A percentile compares a stretch with the other conserved stretches of the same genome.
These are phyloP conservation scores for Cryptosporidium parvum DNA, from an alignment of 169 alveolate species.

Conservation along the genomic window DNA sequence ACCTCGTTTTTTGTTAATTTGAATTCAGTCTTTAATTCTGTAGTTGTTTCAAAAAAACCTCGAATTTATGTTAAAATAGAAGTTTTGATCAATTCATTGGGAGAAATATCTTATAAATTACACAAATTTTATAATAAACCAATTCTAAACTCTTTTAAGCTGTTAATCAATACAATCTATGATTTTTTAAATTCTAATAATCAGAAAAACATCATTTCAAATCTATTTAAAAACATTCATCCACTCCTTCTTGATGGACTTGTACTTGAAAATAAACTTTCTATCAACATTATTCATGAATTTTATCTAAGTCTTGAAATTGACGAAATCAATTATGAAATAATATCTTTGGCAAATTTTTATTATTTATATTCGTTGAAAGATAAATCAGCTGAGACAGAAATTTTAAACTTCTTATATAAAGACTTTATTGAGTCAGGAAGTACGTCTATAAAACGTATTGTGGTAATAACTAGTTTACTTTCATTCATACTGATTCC, in stretches of 20 bases:
- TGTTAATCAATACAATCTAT: constrained; percentile 21
- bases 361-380: constrained; percentile 14
- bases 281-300: constrained; percentile 46
- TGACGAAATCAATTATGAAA: not conserved
- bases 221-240: constrained; percentile 6
- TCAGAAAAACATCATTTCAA: not conserved
- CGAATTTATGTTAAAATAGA: not conserved
- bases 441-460: constrained; percentile 17
- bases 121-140: not conserved
- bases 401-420: constrained; percentile 38
- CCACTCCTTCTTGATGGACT: constrained; percentile 28
- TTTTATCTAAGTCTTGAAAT: constrained; percentile 17
- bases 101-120: constrained; percentile 27
- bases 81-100: constrained; percentile 13
- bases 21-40: constrained; percentile 5
- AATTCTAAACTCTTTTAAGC: constrained; percentile 21
- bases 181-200: not conserved
- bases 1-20: constrained; percentile 23
- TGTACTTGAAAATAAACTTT: constrained; percentile 20
- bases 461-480: not conserved
- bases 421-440: constrained; percentile 13
- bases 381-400: constrained; percentile 7
- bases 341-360: constrained; percentile 5
- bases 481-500: constrained; percentile 13
- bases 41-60: not conserved